Percentiles rank a stretch among this genome's conserved stretches.
These are phyloP conservation scores for Phoma sp. DNA, from an alignment of 2,329 filamentous ascomycete genomes.

Conservation along the genomic window DNA sequence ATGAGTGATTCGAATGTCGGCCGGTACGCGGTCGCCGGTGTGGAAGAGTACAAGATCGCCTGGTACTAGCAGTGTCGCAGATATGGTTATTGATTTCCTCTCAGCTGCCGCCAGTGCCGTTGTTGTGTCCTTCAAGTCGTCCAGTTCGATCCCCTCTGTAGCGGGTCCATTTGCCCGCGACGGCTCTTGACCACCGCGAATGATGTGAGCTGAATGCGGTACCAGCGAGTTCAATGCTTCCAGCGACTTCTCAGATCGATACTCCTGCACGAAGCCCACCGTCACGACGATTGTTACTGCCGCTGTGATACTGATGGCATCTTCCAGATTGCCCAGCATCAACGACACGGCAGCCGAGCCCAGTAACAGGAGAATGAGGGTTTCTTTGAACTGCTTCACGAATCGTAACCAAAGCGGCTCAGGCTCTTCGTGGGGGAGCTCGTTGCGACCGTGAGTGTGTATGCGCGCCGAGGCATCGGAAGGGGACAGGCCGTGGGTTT, in stretches of 20 bases:
- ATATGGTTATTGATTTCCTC: constrained; percentile 80
- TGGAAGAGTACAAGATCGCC: constrained; percentile 94
- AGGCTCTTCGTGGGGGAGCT: constrained; percentile 90
- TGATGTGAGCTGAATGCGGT: constrained; percentile 94
- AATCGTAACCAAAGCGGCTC: constrained; percentile 97
- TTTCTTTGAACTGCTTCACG: constrained; percentile 95
- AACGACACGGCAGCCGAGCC: constrained; percentile 88
- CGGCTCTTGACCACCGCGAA: constrained; percentile 61
- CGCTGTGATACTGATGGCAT: constrained; percentile 93
- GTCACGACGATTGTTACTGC: constrained; percentile 97
- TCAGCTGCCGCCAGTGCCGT: constrained; percentile 71
- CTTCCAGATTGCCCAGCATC: constrained; percentile 90
- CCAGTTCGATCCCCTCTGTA: constrained; percentile 54
- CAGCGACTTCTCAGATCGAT: constrained; percentile 95
- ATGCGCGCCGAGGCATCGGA: constrained; percentile 82
- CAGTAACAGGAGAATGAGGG: constrained; percentile 89
- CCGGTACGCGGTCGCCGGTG: constrained; percentile 94
- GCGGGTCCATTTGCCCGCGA: constrained; percentile 34
- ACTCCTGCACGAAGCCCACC: constrained; percentile 97
- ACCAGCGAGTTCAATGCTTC: constrained; percentile 94
- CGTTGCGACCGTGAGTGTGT: constrained; percentile 85
- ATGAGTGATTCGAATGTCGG: constrained; percentile 92
- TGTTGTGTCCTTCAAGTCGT: constrained; percentile 60
- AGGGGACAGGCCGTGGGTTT: constrained; percentile 80
- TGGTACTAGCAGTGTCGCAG: constrained; percentile 85